Evolutionary conservation across 2,329 filamentous ascomycete species (phyloP), one percentile per base, ranked within the genome.

Genomic region (Phoma herbarum): DNA sequence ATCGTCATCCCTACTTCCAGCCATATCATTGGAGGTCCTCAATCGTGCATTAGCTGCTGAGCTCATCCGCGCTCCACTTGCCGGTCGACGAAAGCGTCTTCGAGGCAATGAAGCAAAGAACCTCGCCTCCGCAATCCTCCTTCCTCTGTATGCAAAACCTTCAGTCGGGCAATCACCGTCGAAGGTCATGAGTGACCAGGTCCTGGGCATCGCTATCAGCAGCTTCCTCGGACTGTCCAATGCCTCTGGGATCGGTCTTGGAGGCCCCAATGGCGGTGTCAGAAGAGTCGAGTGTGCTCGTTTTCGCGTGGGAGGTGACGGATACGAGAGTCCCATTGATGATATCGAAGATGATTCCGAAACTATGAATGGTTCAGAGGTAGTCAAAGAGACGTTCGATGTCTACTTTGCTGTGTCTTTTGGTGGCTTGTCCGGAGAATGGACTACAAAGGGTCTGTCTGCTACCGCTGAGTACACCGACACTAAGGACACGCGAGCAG

Each of bases 11-110:
- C 28, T 43, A 8, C 39, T 53, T 11, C 58, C 58, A 6, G 41
- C 37, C 18, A 50, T 80, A 33, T 66, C 75, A 2, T 74, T 75
- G 12, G 81, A 82, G 57, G 73, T 72, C 10, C 66, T 83, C 10
- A 81, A 82, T 56, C 77, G 81, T 22, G 77, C 77, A 2, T 69
- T 83, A 12, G 78, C 80, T 6, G 78, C 77, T 35, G 80, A 83
- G 57, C 73, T 83, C 3, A 77, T 83, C 22, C 80, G 80, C 20
- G 81, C 80, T 7, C 77, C 78, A 3, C 65, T 83, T 0, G 66
- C 68, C 4, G 80, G 80, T 11, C 75, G 80, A 0, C 64, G 69
- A 28, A 78, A 77, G 57, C 75, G 80, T 14, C 69, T 83, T 7
- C 74, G 75, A 22, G 77, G 80, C 41, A 77, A 78, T 20, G 81